Evolutionary conservation across 202 grass and related monocot species (phyloP), one percentile per base, ranked within the genome.

Genomic region (Schoenoplectus triqueter): DNA sequence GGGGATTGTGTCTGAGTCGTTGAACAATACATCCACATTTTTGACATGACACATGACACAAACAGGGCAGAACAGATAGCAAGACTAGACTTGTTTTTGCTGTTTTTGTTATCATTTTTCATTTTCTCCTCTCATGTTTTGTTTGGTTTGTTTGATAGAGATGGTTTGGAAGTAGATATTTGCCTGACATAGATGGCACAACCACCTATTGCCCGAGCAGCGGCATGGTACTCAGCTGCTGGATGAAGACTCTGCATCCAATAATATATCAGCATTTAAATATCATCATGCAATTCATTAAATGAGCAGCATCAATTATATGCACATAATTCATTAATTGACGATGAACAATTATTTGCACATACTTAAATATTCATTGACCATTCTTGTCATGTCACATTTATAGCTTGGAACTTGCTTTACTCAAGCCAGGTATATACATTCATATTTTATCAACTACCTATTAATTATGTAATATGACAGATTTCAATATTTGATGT

Each of bases 201-300:
- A 2, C 94, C 92, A 49, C 94, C 88, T 20, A 97, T 86, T 10
- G 92, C 90, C 55, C 92, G 78, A 41, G 94, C 92, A 11, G 94
- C 92, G 10, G 82, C 94, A 78, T 97, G 94, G 80, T 97, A 97
- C 50, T 97, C 94, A 7, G 94, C 90, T 14, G 90, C 92, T 55
- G 94, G 90, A 65, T 97, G 94, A 75, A 91, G 69, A 46, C 90
- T 92, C 94, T 97, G 92, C 9, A 18, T 14, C 47, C 48, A 78
- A 15, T 55, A 8, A 15, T 17, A 2, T 8, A 44, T n/a, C 47
- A 69, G 11, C 3, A 22, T 51, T 70, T 21, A 71, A 72, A 56
- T 59, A 59, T 59, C 56, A 59, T 0, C 21, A 55, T 0, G 3
- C n/a, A 70, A 41, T 4, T 70, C 6, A 6, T 64, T 49, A 7